Evolutionary conservation across 2,329 filamentous ascomycete species (phyloP).

Genomic region (Colletotrichum phormii): DNA sequence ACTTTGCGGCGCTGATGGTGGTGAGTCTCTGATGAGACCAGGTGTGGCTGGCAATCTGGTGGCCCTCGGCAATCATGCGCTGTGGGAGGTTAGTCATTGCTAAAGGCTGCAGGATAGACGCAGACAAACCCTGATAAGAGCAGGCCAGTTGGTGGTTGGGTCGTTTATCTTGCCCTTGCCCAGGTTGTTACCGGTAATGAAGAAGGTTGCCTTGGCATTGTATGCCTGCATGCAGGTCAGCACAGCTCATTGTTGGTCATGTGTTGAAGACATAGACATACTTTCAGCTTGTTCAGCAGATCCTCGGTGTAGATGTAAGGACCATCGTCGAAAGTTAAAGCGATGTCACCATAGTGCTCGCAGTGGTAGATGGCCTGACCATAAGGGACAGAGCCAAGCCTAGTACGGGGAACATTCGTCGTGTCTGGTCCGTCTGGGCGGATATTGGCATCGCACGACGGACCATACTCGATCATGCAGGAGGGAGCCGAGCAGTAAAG

Average conservation of each 20-base stretch:
- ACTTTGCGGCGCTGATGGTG: constrained; percentile 32
- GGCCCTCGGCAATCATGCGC: constrained; percentile 64
- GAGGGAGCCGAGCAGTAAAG: constrained; percentile 72
- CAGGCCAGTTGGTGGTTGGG: constrained; percentile 50
- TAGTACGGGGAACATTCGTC: constrained; percentile 60
- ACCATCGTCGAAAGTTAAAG: constrained; percentile 61
- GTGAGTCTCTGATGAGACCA: constrained; percentile 57
- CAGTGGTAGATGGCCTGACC: constrained; percentile 69
- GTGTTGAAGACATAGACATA: constrained; percentile 56
- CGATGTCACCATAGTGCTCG: constrained; percentile 64
- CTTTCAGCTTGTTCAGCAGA: constrained; percentile 52
- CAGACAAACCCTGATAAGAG: constrained; percentile 45
- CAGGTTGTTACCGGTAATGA: constrained; percentile 58
- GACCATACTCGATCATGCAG: constrained; percentile 71
- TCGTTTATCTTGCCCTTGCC: constrained; percentile 62
- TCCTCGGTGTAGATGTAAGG: constrained; percentile 55
- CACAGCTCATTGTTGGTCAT: background rate
- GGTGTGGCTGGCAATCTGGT: constrained; percentile 71
- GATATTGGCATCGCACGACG: constrained; percentile 70
- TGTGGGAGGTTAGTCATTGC: constrained; percentile 16
- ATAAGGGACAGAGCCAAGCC: constrained; percentile 65
- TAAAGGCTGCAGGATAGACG: background rate
- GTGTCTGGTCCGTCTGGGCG: constrained; percentile 65
- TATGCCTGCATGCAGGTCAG: constrained; percentile 51
- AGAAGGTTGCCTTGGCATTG: constrained; percentile 75